Evolutionary conservation across 139 green algal species (phyloP), one percentile per base, ranked within the genome.

Genomic region (Chlamydomonas sphaeroides): DNA sequence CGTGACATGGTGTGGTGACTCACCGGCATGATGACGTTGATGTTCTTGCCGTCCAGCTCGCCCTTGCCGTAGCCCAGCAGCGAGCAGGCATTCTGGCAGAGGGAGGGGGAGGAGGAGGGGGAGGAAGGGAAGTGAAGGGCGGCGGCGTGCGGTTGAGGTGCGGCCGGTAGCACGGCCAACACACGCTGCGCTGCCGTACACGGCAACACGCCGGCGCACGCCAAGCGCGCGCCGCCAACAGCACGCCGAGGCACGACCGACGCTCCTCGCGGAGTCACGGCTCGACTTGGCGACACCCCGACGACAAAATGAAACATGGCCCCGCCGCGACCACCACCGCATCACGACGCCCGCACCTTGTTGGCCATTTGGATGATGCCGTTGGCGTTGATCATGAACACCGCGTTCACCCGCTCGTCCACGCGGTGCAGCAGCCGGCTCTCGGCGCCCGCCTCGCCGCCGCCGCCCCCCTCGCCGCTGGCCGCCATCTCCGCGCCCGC

Each of bases 21-120:
- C 45, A 53, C 45, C 45, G 88, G 88, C 90, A 93, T 92, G n/a
- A 93, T 72, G 67, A 92, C 62, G 63, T 45, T 74, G 41, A 93
- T 75, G 68, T 93, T 93, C 78, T 84, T 90, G 68, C 88, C 88
- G 51, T 92, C 87, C 45, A 93, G 82, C 65, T 92, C 90, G 28
- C 75, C 81, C 84, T 89, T 88, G 32, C 72, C 68, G 72, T 89
- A 90, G 32, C 88, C 88, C 74, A 89, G 86, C 57, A 88, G 53
- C 32, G 53, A 30, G 65, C 63, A 76, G 33, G 77, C 77, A 35
- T 76, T 84, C 77, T 80, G 56, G 42, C 26, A 2, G 28, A 11
- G 14, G 35, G 65, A 49, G 35, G 42, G 28, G 42, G 42, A 28
- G 42, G 42, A 6, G 26, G 42, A 42, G 3, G 68, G 42, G 68